Percentiles rank a stretch among this genome's conserved stretches.
phyloP scores from a whole-genome alignment of 2,329 filamentous ascomycete species.

The Purpureocillium takamizusanense region DNA sequence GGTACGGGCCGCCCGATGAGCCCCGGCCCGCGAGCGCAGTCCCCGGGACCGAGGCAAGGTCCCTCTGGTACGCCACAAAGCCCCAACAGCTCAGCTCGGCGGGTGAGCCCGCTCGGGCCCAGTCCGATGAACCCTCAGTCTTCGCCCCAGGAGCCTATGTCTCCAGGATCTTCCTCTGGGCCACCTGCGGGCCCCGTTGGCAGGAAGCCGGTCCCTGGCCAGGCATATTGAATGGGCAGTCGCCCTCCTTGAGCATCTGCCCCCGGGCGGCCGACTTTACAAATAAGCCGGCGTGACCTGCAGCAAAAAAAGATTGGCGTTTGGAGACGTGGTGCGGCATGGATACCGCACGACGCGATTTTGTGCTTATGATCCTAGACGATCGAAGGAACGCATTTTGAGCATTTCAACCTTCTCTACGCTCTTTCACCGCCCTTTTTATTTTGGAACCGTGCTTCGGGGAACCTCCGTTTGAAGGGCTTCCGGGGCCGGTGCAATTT shows the following conservation, averaged over 20 bases:
- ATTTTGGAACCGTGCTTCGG: not conserved
- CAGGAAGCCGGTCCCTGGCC: slow-evolving; percentile 48
- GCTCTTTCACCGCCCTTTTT: slow-evolving; percentile 16
- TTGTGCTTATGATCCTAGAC: slow-evolving; percentile 13
- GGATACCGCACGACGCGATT: slow-evolving; percentile 10
- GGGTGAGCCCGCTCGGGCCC: slow-evolving; percentile 33
- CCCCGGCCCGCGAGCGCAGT: slow-evolving; percentile 31
- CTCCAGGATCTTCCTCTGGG: slow-evolving; percentile 24
- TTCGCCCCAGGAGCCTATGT: slow-evolving; percentile 10
- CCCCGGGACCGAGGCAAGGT: slow-evolving; percentile 32
- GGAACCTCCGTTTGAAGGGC: not conserved
- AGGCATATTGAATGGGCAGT: slow-evolving; percentile 35
- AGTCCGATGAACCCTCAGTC: slow-evolving; percentile 36
- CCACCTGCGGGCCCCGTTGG: slow-evolving; percentile 33
- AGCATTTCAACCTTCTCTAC: slow-evolving; percentile 20
- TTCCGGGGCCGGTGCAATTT: not conserved
- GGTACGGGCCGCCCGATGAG: slow-evolving; percentile 19
- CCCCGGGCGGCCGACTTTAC: not conserved
- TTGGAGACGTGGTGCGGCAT: slow-evolving; percentile 12
- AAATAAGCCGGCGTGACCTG: not conserved
- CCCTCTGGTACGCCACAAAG: slow-evolving; percentile 27
- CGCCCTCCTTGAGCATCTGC: not conserved
- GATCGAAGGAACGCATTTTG: slow-evolving; percentile 12
- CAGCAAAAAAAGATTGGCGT: slow-evolving; percentile 17
- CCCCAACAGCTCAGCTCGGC: slow-evolving; percentile 30